Percentiles rank a stretch among this genome's conserved stretches.
Evolutionary conservation across 805 yeast species (phyloP).

Genomic region (Nakazawaea anatomiae): DNA sequence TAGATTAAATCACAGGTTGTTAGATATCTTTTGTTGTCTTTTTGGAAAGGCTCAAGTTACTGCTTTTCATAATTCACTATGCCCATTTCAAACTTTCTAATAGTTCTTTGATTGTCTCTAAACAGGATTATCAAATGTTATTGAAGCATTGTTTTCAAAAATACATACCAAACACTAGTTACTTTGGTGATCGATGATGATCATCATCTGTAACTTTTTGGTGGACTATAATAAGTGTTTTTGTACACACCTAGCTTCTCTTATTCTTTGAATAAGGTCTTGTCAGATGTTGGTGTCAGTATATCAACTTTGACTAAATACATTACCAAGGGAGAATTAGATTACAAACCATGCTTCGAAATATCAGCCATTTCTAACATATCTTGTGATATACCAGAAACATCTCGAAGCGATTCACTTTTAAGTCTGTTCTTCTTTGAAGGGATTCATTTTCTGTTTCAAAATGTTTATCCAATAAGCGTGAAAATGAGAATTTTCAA

Average conservation of each 20-base stretch:
- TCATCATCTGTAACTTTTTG: too few relatives aligned
- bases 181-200: too few relatives aligned
- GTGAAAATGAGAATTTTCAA: background rate
- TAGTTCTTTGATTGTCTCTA: background rate
- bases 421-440: conserved; percentile 10
- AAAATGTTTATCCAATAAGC: background rate
- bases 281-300: conserved; percentile 15
- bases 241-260: conserved; percentile 1
- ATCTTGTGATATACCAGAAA: background rate
- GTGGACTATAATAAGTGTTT: background rate
- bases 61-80: background rate
- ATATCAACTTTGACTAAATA: conserved; percentile 20
- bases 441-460: background rate
- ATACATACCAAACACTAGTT: too few relatives aligned
- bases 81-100: background rate
- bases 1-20: background rate
- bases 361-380: conserved; percentile 5
- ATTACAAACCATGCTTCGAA: conserved; percentile 6
- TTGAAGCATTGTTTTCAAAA: background rate
- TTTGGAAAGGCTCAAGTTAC: background rate
- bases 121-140: background rate
- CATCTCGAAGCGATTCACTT: background rate
- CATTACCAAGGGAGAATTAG: conserved; percentile 29
- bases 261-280: conserved; percentile 19
- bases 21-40: background rate